These are phyloP conservation scores for Theobroma cacao DNA, from an alignment of 345 rosid genomes.

Conservation along the genomic window DNA sequence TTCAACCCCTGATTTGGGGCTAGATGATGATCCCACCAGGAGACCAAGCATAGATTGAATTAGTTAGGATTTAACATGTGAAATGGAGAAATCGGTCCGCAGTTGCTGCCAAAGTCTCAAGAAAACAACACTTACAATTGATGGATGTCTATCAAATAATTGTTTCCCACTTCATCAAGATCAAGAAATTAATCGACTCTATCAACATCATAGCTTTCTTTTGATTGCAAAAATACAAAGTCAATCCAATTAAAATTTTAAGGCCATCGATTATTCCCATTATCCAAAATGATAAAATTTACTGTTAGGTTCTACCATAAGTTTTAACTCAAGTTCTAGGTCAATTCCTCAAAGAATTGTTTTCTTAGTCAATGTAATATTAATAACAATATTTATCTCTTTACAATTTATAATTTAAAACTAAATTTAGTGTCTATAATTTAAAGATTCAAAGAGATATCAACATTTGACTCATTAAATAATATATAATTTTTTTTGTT, in stretches of 20 bases:
- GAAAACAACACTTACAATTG: background rate
- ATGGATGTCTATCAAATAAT: background rate
- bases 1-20: background rate
- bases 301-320: too few relatives aligned
- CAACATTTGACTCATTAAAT: too few relatives aligned
- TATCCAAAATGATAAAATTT: background rate
- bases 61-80: background rate
- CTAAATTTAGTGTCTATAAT: too few relatives aligned
- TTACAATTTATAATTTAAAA: too few relatives aligned
- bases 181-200: background rate
- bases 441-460: too few relatives aligned
- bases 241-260: background rate
- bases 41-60: background rate
- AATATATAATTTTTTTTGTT: too few relatives aligned
- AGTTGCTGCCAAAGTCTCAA: background rate
- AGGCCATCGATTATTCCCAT: background rate
- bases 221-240: conserved; percentile 2
- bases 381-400: too few relatives aligned
- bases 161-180: background rate
- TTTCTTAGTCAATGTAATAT: too few relatives aligned
- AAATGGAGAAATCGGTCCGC: background rate
- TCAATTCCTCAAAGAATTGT: too few relatives aligned
- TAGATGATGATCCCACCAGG: background rate
- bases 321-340: too few relatives aligned
- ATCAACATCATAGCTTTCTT: background rate